Evolutionary conservation across 2,329 filamentous ascomycete species (phyloP).

Genomic region (Fusarium nematophilum): DNA sequence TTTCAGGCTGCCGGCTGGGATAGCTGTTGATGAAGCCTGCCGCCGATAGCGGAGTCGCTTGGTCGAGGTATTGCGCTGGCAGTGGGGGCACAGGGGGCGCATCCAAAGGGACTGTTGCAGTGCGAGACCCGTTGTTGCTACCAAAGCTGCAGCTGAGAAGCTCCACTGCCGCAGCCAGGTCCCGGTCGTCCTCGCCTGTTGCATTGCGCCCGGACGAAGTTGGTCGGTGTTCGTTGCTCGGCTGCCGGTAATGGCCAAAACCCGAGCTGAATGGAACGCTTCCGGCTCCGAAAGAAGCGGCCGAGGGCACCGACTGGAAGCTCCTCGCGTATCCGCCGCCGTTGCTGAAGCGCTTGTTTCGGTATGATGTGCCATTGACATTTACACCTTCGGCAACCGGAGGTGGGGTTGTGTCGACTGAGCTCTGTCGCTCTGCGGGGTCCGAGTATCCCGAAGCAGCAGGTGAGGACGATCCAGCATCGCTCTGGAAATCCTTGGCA

Average conservation of each 20-base stretch:
- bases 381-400: slow-evolving; percentile 76
- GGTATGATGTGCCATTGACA: slow-evolving; percentile 62
- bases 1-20: slow-evolving; percentile 70
- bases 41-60: slow-evolving; percentile 66
- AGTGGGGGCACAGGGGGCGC: slow-evolving; percentile 90
- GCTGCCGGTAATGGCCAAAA: slow-evolving; percentile 74
- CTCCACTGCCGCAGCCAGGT: slow-evolving; percentile 90
- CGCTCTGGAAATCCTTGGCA: slow-evolving; percentile 77
- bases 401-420: slow-evolving; percentile 91
- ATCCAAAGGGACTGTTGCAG: slow-evolving; percentile 73
- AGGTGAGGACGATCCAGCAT: slow-evolving; percentile 84
- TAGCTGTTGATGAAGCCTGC: slow-evolving; percentile 73
- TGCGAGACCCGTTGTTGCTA: slow-evolving; percentile 75
- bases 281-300: slow-evolving; percentile 60
- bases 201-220: slow-evolving; percentile 81
- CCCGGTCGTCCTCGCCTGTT: slow-evolving; percentile 84
- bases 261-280: slow-evolving; percentile 61
- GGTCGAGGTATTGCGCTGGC: slow-evolving; percentile 81
- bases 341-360: slow-evolving; percentile 70
- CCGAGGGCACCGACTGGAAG: slow-evolving; percentile 77
- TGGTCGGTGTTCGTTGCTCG: slow-evolving; percentile 80
- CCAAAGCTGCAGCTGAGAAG: slow-evolving; percentile 91
- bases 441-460: slow-evolving; percentile 85
- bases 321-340: slow-evolving; percentile 76
- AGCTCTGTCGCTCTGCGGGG: slow-evolving; percentile 81